Evolutionary conservation across 2,329 filamentous ascomycete species (phyloP).

Genomic region (Colletotrichum acutatum): DNA sequence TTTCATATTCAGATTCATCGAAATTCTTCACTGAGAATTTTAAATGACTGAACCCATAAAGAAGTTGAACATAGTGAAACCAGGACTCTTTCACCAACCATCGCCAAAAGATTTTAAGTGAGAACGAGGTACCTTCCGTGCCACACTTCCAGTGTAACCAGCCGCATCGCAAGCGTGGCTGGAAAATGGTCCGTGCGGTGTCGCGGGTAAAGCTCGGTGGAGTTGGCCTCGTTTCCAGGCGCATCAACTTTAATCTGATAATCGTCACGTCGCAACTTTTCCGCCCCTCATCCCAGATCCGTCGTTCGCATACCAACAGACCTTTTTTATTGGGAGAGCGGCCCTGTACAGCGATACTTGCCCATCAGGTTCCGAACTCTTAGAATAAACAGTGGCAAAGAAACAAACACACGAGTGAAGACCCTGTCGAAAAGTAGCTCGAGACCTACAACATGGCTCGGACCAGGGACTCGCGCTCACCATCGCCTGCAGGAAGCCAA

Average conservation of each 20-base stretch:
- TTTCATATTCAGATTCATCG: too few relatives aligned
- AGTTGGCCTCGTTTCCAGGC: slow-evolving; percentile 18
- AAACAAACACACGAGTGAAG: slow-evolving; percentile 21
- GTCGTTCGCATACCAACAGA: slow-evolving; percentile 5
- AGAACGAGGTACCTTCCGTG: too few relatives aligned
- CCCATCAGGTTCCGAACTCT: slow-evolving; percentile 1
- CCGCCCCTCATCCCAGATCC: slow-evolving; percentile 26
- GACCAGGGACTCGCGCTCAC: slow-evolving; percentile 82
- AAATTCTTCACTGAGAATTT: too few relatives aligned
- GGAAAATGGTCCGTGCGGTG: background rate
- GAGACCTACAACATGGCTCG: slow-evolving; percentile 65
- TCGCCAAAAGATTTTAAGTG: too few relatives aligned
- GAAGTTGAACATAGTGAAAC: too few relatives aligned
- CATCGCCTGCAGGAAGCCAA: slow-evolving; percentile 91
- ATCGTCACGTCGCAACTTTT: slow-evolving; percentile 26
- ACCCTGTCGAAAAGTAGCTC: slow-evolving; percentile 38
- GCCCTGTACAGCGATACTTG: background rate
- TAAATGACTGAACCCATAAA: too few relatives aligned
- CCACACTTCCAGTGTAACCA: too few relatives aligned
- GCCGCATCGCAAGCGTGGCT: background rate
- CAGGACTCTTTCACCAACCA: too few relatives aligned
- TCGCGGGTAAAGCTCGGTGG: background rate
- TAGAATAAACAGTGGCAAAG: slow-evolving; percentile 6
- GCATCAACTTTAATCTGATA: slow-evolving; percentile 23
- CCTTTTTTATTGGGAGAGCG: background rate